Evolutionary conservation across 108 stramenopile species (phyloP).

Genomic region (Hondaea fermentalgiana): DNA sequence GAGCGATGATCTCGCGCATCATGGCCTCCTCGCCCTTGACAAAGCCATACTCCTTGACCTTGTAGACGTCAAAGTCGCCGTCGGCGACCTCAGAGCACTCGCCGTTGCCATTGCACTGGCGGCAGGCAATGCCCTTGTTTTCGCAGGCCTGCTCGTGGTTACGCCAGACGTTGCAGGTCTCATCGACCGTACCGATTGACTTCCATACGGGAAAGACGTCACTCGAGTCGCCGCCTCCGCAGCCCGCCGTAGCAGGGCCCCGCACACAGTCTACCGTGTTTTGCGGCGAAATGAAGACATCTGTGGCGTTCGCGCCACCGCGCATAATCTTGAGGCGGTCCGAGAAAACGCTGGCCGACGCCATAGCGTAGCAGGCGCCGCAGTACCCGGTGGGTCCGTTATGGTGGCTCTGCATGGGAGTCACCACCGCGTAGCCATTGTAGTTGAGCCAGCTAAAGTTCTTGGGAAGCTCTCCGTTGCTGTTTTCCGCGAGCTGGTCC

Average conservation of each 20-base stretch:
- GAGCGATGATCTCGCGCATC: neutral
- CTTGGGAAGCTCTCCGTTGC: neutral
- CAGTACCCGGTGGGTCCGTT: slow-evolving; percentile 1
- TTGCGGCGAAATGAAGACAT: slow-evolving; percentile 1
- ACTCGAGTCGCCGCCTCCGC: neutral
- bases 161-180: slow-evolving; percentile 9
- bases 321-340: neutral
- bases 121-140: neutral
- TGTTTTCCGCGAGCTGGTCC: neutral
- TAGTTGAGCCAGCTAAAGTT: neutral
- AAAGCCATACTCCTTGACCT: neutral
- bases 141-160: neutral
- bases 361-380: slow-evolving; percentile 5
- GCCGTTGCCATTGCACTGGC: neutral
- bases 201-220: neutral
- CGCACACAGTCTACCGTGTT: slow-evolving; percentile 3
- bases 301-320: neutral
- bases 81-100: neutral
- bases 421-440: neutral
- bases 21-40: neutral
- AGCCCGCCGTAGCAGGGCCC: neutral
- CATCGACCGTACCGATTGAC: neutral
- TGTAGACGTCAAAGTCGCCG: neutral
- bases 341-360: neutral
- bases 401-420: slow-evolving; percentile 15